A percentile compares a stretch with the other conserved stretches of the same genome.
phyloP scores from a whole-genome alignment of 371 early-diverging fungal species.

The Mycotypha africana region DNA sequence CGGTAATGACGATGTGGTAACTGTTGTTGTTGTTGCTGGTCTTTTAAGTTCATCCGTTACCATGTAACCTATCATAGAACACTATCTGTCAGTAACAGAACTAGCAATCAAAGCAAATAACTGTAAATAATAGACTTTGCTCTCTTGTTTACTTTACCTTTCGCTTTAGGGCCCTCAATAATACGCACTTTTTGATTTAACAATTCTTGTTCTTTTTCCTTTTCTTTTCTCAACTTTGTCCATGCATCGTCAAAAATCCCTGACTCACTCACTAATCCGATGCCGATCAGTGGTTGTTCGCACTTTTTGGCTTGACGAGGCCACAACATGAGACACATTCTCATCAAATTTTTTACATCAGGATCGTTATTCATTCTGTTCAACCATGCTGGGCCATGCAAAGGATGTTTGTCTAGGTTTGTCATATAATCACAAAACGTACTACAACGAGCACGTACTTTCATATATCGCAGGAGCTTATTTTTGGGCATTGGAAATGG shows the following conservation, averaged over 20 bases:
- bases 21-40: too few species aligned
- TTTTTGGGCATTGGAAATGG: constrained; percentile 3
- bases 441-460: constrained; percentile 2
- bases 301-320: not conserved
- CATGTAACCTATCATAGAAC: not conserved
- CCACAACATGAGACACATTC: not conserved
- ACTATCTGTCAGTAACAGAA: not conserved
- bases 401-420: constrained; percentile 6
- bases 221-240: not conserved
- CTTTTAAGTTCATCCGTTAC: not conserved
- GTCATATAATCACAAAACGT: not conserved
- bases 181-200: not conserved
- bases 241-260: not conserved
- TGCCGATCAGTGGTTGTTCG: not conserved
- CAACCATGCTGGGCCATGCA: constrained; percentile 5
- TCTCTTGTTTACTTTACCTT: not conserved
- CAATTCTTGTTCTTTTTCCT: not conserved
- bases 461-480: constrained; percentile 3
- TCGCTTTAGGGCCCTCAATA: not conserved
- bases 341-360: not conserved
- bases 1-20: too few species aligned
- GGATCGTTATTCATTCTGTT: constrained; percentile 4
- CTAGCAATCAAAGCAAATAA: too few species aligned
- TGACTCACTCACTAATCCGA: not conserved
- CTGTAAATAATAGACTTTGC: not conserved